Evolutionary conservation across 2,329 filamentous ascomycete species (phyloP).

Genomic region (Verticillium albo-atrum): DNA sequence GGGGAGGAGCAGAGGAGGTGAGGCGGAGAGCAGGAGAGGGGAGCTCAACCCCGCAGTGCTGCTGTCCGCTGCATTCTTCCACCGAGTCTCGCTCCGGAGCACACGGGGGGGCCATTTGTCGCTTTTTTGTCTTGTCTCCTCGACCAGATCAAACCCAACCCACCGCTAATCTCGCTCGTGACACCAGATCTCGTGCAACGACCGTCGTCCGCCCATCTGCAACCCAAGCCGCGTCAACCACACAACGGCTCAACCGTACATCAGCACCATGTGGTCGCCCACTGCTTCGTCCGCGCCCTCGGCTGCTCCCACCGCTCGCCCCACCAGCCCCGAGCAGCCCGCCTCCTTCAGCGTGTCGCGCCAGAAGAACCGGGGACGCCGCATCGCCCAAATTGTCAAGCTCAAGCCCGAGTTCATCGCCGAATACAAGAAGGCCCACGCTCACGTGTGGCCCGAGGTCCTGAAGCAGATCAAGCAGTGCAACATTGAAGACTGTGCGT

Average conservation of each 20-base stretch:
- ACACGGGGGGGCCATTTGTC: neutral
- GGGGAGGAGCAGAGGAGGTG: neutral
- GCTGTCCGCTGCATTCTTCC: neutral
- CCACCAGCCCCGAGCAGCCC: neutral
- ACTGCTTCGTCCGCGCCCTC: neutral
- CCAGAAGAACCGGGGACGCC: slow-evolving; percentile 39
- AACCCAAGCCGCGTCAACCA: neutral
- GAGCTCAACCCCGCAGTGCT: neutral
- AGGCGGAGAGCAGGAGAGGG: neutral
- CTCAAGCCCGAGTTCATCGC: slow-evolving; percentile 62
- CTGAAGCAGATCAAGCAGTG: slow-evolving; percentile 70
- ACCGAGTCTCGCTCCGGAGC: neutral
- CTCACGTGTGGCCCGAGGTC: slow-evolving; percentile 73
- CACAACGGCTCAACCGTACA: neutral
- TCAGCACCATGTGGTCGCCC: neutral
- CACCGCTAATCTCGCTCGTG: neutral
- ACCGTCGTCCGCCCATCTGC: neutral
- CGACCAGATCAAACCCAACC: neutral
- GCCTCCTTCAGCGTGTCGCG: slow-evolving; percentile 7
- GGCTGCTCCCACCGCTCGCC: neutral
- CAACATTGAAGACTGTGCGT: slow-evolving; percentile 68
- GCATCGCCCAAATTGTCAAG: slow-evolving; percentile 69
- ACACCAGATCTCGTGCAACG: neutral
- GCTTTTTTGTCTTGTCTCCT: neutral
- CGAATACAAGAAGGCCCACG: slow-evolving; percentile 71